A percentile compares a stretch with the other conserved stretches of the same genome.
Conservation (phyloP, 2,329 filamentous ascomycete species). For the Colletotrichum costaricense region DNA sequence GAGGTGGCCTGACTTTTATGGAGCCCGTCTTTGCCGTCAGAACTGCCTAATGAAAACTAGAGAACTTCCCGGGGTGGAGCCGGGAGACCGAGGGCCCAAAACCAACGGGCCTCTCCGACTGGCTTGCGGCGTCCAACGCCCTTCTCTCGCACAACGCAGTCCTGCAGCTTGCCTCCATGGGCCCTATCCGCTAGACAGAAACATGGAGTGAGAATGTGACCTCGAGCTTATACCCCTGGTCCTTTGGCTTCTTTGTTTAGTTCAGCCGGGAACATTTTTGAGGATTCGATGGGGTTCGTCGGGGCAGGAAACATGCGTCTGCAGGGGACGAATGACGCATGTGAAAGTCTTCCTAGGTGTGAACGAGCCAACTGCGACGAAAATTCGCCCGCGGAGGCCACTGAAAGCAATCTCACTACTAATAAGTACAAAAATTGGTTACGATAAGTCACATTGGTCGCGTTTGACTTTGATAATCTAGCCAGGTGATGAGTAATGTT, state of each 20-base stretch:
- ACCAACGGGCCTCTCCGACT: constrained; percentile 10
- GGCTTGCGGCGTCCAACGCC: background rate
- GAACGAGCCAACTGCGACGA: background rate
- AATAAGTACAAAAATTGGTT: background rate
- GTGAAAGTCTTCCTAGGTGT: constrained; percentile 3
- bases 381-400: constrained; percentile 11
- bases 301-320: background rate
- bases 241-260: background rate
- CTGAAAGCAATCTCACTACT: constrained; percentile 11
- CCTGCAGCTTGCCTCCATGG: background rate
- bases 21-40: background rate
- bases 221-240: background rate
- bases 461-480: background rate
- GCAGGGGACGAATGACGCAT: constrained; percentile 22
- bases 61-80: constrained; percentile 30
- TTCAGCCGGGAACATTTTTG: background rate
- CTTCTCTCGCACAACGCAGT: background rate
- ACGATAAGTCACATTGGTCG: background rate
- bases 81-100: constrained; percentile 2
- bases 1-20: constrained; percentile 36
- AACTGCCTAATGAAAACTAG: constrained; percentile 23
- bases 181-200: background rate
- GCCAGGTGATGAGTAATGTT: background rate
- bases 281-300: background rate
- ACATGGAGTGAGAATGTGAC: background rate